Base-by-base conservation (phyloP, 1,284 basidiomycete species). In the Boletus calvinii region DNA sequence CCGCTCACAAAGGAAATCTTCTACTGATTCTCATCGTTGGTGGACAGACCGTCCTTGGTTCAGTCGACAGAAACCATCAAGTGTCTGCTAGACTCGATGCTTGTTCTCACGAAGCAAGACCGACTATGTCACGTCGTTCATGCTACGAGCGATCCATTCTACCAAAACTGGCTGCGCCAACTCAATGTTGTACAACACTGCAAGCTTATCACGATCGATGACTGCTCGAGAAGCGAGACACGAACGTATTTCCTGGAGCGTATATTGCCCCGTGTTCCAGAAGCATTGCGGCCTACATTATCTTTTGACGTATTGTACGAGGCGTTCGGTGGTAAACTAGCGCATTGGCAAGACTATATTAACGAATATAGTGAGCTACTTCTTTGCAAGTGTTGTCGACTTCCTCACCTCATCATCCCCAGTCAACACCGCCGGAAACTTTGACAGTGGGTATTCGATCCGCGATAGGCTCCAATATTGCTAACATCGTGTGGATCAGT, bases 51-150 rank as follows among this genome's bases (percentile, higher is more conserved):
- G 1, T 77, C 82, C 2, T 74, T 92, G 49, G 87, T 91, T 37
- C 82, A 85, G 58, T 88, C 87, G 0, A 77, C 76, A 5, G 86
- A 88, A 38, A 80, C 88, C 4, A 88, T 92, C 85, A 92, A 90
- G 65, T 85, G 83, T 57, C 71, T 92, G 8, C 76, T 92, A 29
- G 90, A 92, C 61, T 86, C 87, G 7, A 87, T 91, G 79, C 79
- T 92, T 17, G 90, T 92, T 13, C 72, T 92, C 44, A 90, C 90
- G 32, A 92, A 92, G 72, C 90, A 92, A 68, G 86, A 92, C 62
- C 76, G 87, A 13, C 68, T 92, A 12, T 90, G 87, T 59, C 90
- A 92, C 61, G 85, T 91, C 60, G 82, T 92, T 45, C 89, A 92
- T 58, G 87, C 89, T 2, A 90, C 90, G 2, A 88, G 84, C 61